A percentile compares a stretch with the other conserved stretches of the same genome.
phyloP scores from a whole-genome alignment of 352 stramenopile species.

The Phytophthora chlamydospora region DNA sequence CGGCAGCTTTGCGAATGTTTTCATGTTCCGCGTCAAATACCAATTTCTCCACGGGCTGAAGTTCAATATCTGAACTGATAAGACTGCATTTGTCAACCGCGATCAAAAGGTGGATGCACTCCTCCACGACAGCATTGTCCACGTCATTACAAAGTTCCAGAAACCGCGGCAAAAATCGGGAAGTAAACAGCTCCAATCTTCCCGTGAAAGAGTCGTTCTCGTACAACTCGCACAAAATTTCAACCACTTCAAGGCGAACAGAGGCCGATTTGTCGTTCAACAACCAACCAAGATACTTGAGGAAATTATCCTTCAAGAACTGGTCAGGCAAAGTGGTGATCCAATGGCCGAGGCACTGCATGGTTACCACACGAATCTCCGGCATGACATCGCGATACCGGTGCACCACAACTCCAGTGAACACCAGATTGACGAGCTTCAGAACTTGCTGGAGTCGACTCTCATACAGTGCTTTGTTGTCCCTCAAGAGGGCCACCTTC shows the following conservation, averaged over 20 bases:
- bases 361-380: slow-evolving; percentile 86
- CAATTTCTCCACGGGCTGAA: slow-evolving; percentile 79
- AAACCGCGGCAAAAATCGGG: slow-evolving; percentile 77
- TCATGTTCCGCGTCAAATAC: slow-evolving; percentile 80
- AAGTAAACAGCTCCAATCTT: slow-evolving; percentile 82
- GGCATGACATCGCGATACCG: slow-evolving; percentile 94
- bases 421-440: slow-evolving; percentile 68
- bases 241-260: slow-evolving; percentile 86
- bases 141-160: slow-evolving; percentile 85
- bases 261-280: slow-evolving; percentile 89
- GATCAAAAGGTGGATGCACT: slow-evolving; percentile 76
- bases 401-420: slow-evolving; percentile 81
- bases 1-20: slow-evolving; percentile 78
- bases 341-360: slow-evolving; percentile 86
- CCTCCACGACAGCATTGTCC: slow-evolving; percentile 72
- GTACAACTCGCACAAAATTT: slow-evolving; percentile 88
- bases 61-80: slow-evolving; percentile 80
- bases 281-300: slow-evolving; percentile 97
- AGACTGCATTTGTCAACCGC: slow-evolving; percentile 82
- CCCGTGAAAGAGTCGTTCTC: slow-evolving; percentile 67
- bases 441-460: slow-evolving; percentile 61
- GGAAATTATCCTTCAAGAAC: slow-evolving; percentile 93
- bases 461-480: slow-evolving; percentile 77
- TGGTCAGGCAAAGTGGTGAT: slow-evolving; percentile 86
- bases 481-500: slow-evolving; percentile 51